A percentile compares a stretch with the other conserved stretches of the same genome.
These are phyloP conservation scores for Cyclotella cryptica DNA, from an alignment of 108 stramenopile genomes.

Conservation along the genomic window DNA sequence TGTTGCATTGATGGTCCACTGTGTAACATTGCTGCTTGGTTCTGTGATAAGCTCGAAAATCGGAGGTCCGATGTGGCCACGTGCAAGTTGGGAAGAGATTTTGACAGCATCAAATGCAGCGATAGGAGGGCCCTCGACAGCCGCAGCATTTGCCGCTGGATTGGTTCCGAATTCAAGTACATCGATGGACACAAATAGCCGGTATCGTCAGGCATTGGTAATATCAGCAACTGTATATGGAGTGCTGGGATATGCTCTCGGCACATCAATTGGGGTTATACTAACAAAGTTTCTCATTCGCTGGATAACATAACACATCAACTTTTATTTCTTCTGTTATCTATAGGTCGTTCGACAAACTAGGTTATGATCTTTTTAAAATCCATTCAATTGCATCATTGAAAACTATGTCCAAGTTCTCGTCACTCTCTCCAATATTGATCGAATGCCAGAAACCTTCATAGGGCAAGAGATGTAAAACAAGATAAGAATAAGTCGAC, in stretches of 20 bases:
- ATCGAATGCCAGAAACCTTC: conserved; percentile 51
- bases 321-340: too few relatives aligned
- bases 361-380: conserved; percentile 23
- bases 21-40: conserved; percentile 44
- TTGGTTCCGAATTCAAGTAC: conserved; percentile 9
- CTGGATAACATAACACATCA: neutral
- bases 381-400: conserved; percentile 61
- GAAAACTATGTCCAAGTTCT: conserved; percentile 55
- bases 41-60: conserved; percentile 20
- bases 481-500: neutral
- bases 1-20: conserved; percentile 64
- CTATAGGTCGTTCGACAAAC: too few relatives aligned
- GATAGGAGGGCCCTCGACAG: conserved; percentile 82
- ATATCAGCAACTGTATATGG: conserved; percentile 78
- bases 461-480: neutral
- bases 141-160: conserved; percentile 73
- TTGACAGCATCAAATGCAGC: conserved; percentile 86
- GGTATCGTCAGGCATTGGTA: conserved; percentile 54
- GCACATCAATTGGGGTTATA: conserved; percentile 41
- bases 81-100: conserved; percentile 62
- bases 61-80: conserved; percentile 1
- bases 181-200: neutral
- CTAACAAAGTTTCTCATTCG: conserved; percentile 2
- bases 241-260: conserved; percentile 77
- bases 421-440: conserved; percentile 52